phyloP scores from a whole-genome alignment of 2,329 filamentous ascomycete genomes.

The Paraphaeosphaeria minitans region DNA sequence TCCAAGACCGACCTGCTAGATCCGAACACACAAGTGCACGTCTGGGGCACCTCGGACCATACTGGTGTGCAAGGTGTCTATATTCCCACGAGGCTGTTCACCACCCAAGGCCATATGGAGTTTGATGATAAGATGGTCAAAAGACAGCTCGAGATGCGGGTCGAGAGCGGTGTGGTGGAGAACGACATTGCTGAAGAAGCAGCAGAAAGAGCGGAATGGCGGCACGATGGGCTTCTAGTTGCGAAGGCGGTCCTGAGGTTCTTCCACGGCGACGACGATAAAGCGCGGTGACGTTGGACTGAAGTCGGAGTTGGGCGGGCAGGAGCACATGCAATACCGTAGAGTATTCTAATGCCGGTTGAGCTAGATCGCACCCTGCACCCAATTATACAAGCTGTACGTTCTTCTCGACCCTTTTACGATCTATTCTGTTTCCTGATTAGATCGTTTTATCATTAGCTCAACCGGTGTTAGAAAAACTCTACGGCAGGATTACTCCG shows the following conservation, averaged over 20 bases:
- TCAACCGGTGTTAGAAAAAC: no score
- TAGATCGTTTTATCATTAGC: no score
- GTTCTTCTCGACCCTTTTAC: no score
- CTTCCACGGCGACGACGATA: conserved; percentile 42
- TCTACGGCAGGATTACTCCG: not conserved
- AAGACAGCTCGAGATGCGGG: conserved; percentile 51
- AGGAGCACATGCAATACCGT: not conserved
- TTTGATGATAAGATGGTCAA: conserved; percentile 55
- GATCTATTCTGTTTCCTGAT: no score
- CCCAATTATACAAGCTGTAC: no score
- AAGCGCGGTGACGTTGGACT: conserved; percentile 12
- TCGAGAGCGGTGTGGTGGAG: conserved; percentile 50
- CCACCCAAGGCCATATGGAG: conserved; percentile 54
- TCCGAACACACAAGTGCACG: conserved; percentile 52
- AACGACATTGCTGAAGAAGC: conserved; percentile 46
- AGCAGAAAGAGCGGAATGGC: conserved; percentile 36
- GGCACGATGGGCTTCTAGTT: conserved; percentile 37
- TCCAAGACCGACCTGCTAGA: conserved; percentile 29
- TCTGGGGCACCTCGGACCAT: conserved; percentile 55
- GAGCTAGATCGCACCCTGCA: no score
- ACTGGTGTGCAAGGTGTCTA: conserved; percentile 54
- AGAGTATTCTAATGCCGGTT: no score
- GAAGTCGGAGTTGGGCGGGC: not conserved
- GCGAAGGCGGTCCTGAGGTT: conserved; percentile 39
- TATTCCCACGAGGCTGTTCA: conserved; percentile 52